phyloP scores from a whole-genome alignment of 352 stramenopile species.

The Pilasporangium apinafurcum region DNA sequence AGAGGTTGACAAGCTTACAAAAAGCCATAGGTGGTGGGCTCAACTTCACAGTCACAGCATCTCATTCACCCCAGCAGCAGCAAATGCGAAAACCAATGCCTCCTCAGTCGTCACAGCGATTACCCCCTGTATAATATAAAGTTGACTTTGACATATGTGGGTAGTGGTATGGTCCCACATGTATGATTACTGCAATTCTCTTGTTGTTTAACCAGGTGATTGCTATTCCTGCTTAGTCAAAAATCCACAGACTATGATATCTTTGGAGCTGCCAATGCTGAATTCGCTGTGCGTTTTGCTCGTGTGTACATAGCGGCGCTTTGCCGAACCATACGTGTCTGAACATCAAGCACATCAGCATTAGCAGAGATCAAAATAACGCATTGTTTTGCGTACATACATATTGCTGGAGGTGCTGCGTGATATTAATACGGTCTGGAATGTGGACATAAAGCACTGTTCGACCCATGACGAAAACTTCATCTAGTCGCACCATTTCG shows the following conservation, averaged over 20 bases:
- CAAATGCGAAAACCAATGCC: conserved; percentile 2
- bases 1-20: conserved; percentile 52
- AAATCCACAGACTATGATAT: too few species aligned
- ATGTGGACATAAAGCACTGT: conserved; percentile 86
- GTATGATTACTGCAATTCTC: not conserved
- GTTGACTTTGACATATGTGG: too few species aligned
- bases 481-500: conserved; percentile 49
- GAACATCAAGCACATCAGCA: not conserved
- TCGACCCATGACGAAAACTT: conserved; percentile 86
- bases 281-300: conserved; percentile 40
- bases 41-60: conserved; percentile 38
- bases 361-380: not conserved
- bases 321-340: conserved; percentile 75
- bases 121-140: conserved; percentile 78
- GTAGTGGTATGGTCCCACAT: too few species aligned
- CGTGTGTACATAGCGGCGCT: conserved; percentile 81
- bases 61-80: conserved; percentile 13
- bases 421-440: conserved; percentile 80
- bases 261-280: not conserved
- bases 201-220: not conserved
- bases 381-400: conserved; percentile 18
- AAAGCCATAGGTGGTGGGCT: conserved; percentile 53
- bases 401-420: conserved; percentile 73
- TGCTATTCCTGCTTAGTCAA: conserved; percentile 1
- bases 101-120: conserved; percentile 24